Percentiles rank a stretch among this genome's conserved stretches.
Conservation (phyloP, 305 asterid genomes). For the Fraxinus paxiana region DNA sequence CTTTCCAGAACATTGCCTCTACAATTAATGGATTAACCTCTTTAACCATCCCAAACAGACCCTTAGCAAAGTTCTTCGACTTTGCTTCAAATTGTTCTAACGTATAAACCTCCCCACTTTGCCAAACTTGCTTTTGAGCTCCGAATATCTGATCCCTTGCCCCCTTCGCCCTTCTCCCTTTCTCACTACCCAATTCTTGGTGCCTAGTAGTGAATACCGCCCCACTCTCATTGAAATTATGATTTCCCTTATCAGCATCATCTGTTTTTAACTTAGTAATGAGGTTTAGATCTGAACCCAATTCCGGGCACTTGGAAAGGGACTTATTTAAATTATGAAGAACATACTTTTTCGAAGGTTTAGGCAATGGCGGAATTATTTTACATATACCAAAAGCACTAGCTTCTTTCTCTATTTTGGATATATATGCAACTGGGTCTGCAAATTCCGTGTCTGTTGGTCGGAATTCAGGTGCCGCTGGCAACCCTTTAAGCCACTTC, state of each 20-base stretch:
- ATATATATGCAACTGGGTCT: constrained; percentile 94
- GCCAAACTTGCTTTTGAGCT: constrained; percentile 84
- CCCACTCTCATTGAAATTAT: constrained; percentile 42
- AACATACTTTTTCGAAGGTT: constrained; percentile 79
- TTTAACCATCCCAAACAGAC: constrained; percentile 59
- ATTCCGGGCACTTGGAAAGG: constrained; percentile 73
- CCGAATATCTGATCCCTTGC: constrained; percentile 34
- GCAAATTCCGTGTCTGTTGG: constrained; percentile 96
- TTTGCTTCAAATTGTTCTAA: constrained; percentile 86
- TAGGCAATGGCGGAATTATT: constrained; percentile 87
- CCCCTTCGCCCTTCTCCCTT: constrained; percentile 49
- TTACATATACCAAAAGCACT: constrained; percentile 93
- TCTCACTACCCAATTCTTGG: constrained; percentile 75
- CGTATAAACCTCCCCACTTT: constrained; percentile 89
- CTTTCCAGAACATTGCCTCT: constrained; percentile 86
- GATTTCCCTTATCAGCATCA: constrained; percentile 29
- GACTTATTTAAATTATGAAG: constrained; percentile 75
- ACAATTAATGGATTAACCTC: constrained; percentile 68
- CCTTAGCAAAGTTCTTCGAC: constrained; percentile 72
- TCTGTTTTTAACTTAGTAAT: constrained; percentile 25
- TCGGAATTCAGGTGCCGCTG: constrained; percentile 87
- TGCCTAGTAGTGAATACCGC: constrained; percentile 87
- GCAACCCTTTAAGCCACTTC: constrained; percentile 81
- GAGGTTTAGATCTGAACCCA: constrained; percentile 52
- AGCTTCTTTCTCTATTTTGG: constrained; percentile 91